Base-by-base conservation (phyloP, 108 stramenopile species). In the Pinguiococcus pyrenoidosus region DNA sequence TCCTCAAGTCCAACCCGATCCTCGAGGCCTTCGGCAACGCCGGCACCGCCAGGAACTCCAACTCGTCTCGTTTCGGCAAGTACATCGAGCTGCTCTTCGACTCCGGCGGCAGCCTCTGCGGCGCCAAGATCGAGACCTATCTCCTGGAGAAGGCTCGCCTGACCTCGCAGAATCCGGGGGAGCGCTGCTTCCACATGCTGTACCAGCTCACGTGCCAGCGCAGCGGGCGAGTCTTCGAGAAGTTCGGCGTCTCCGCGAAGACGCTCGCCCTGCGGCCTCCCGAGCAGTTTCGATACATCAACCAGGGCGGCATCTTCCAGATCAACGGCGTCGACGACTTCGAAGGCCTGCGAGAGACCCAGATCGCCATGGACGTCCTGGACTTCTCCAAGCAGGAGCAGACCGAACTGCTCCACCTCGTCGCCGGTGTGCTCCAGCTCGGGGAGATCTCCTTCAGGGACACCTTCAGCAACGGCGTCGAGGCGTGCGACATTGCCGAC, bases 1-100 rank as follows among this genome's bases (percentile, higher is more conserved):
- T 90, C 1, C 46, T 90, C 16, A 73, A 85, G 44, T 86, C 83
- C 32, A 80, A 84, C 53, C 88, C 84, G 5, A 52, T 89, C 8
- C 64, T 90, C 3, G 89, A 90, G 46, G 77, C 83, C 6, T 89
- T 89, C 54, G 89, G 89, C 2, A 90, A 90, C 46, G 85, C 89
- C 32, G 78, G 83, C 37, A 87, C 85, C 4, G 56, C 77, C 0
- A 76, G 85, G 7, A 89, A 85, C 53, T 83, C 85, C 54, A 85
- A 85, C 54, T 82, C 81, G 10, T 67, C 63, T 20, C 71, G 85
- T 2, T 87, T 87, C 43, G 85, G 85, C 24, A 89, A 85, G 54
- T 89, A 74, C 60, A 81, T 82, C 10, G 78, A 83, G 38, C 64
- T 89, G 39, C 77, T 77, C 29, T 85, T 89, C 66, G 47, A 66